Evolutionary conservation across 192 early-diverging fungal species (phyloP).

Genomic region (Podila epicladia): DNA sequence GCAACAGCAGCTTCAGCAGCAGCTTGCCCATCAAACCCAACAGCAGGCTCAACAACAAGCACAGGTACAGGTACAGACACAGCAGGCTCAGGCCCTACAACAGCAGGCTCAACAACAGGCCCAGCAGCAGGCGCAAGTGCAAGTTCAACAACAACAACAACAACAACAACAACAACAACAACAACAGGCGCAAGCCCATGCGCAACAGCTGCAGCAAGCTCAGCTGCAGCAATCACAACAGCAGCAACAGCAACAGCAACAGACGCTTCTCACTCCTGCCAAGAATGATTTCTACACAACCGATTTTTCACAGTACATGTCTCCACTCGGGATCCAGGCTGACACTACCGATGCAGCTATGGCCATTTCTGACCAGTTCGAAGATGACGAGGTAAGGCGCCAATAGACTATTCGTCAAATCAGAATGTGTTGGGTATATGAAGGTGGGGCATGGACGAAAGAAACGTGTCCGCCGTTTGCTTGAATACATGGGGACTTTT

Average conservation of each 20-base stretch:
- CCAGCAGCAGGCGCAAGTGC: too few relatives aligned
- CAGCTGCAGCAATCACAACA: background rate
- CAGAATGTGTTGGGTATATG: background rate
- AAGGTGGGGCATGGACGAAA: too few relatives aligned
- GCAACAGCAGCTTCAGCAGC: constrained; percentile 16
- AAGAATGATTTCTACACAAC: constrained; percentile 32
- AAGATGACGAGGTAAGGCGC: constrained; percentile 44
- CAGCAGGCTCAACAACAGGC: constrained; percentile 17
- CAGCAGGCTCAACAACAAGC: constrained; percentile 6
- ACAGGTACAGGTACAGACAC: constrained; percentile 19
- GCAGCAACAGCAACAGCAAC: background rate
- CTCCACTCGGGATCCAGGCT: constrained; percentile 33
- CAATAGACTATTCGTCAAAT: background rate
- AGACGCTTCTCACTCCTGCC: constrained; percentile 27
- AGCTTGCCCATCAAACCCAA: constrained; percentile 18
- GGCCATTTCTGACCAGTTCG: constrained; percentile 44
- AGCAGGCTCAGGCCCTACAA: background rate
- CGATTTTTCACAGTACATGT: constrained; percentile 49
- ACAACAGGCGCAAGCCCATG: background rate
- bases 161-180: background rate
- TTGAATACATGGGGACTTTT: too few relatives aligned
- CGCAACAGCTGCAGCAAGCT: background rate
- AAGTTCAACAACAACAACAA: too few relatives aligned
- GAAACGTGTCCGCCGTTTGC: too few relatives aligned
- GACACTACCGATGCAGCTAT: constrained; percentile 39